These are phyloP conservation scores for Leccinum boreale DNA, from an alignment of 768 basidiomycete species.

Conservation along the genomic window DNA sequence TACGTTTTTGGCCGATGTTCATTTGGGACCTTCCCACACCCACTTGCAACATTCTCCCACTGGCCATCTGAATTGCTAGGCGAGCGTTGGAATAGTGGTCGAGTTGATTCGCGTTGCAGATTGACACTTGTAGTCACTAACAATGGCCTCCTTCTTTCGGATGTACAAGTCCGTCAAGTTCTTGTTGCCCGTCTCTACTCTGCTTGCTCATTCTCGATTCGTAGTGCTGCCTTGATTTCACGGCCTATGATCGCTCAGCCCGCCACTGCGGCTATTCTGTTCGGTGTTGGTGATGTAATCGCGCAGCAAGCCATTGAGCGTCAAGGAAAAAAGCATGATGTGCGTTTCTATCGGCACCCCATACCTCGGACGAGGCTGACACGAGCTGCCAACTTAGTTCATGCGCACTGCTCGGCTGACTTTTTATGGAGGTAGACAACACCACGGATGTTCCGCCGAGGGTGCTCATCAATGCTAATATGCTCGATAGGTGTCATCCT, in stretches of 20 bases:
- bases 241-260: constrained; percentile 64
- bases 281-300: constrained; percentile 73
- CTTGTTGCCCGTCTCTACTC: neutral
- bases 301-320: constrained; percentile 85
- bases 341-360: constrained; percentile 32
- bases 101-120: neutral
- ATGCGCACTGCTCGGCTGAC: constrained; percentile 59
- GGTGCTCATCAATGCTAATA: neutral
- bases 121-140: constrained; percentile 8
- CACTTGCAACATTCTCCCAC: neutral
- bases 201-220: constrained; percentile 5
- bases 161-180: constrained; percentile 39
- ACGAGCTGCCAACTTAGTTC: constrained; percentile 37
- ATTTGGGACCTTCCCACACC: neutral
- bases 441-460: neutral
- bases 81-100: neutral
- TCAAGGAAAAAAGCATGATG: constrained; percentile 72
- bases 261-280: constrained; percentile 61
- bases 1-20: neutral
- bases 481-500: constrained; percentile 56
- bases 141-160: constrained; percentile 42
- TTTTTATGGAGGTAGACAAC: constrained; percentile 63
- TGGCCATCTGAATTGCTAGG: neutral
- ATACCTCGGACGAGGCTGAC: neutral
- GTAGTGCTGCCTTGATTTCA: constrained; percentile 56